phyloP scores from a whole-genome alignment of 192 early-diverging fungal species.

The Backusella australiensis region DNA sequence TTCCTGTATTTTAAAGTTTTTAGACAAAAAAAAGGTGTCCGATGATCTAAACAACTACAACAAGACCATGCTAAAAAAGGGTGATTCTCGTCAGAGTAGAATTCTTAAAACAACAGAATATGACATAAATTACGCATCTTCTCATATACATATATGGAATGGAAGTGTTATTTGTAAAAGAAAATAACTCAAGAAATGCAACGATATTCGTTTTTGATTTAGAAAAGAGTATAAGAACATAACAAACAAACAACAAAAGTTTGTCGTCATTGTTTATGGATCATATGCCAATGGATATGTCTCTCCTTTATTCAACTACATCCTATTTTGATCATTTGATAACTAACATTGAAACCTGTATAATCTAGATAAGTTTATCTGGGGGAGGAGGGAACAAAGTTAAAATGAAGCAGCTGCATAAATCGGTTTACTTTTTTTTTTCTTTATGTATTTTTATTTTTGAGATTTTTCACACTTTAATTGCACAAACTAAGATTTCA shows the following conservation, averaged over 20 bases:
- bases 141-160: background rate
- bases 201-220: background rate
- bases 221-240: background rate
- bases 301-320: background rate
- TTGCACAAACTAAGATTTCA: too few relatives aligned
- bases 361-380: background rate
- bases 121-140: background rate
- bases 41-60: background rate
- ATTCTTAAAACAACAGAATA: background rate
- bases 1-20: background rate
- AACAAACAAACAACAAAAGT: background rate
- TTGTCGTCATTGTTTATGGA: background rate
- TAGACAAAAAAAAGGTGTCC: background rate
- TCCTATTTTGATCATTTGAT: background rate
- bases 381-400: background rate
- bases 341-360: background rate
- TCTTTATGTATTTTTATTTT: too few relatives aligned
- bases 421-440: background rate
- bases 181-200: background rate
- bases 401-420: background rate
- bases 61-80: background rate
- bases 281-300: background rate
- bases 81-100: background rate
- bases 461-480: too few relatives aligned
- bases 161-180: background rate